Evolutionary conservation across 2,329 filamentous ascomycete species (phyloP).

Genomic region (Penicillium palitans): DNA sequence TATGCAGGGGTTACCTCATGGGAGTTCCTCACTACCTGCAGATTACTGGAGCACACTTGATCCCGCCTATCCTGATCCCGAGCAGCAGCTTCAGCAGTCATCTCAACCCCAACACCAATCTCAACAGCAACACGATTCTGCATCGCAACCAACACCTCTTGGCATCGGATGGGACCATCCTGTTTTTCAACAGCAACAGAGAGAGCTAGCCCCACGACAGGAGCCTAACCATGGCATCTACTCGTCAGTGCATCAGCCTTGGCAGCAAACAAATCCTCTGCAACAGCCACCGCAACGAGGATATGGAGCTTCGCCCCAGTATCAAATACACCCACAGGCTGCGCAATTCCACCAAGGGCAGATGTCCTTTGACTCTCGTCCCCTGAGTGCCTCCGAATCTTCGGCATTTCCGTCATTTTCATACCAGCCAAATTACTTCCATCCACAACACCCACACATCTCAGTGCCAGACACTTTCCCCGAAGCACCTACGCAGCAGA

Average conservation of each 20-base stretch:
- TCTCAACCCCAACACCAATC: slow-evolving; percentile 23
- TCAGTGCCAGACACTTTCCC: slow-evolving; percentile 32
- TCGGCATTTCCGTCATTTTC: slow-evolving; percentile 37
- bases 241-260: slow-evolving; percentile 34
- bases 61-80: slow-evolving; percentile 32
- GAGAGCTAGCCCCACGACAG: slow-evolving; percentile 25
- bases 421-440: slow-evolving; percentile 35
- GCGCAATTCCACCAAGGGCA: slow-evolving; percentile 35
- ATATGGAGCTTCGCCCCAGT: slow-evolving; percentile 32
- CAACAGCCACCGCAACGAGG: slow-evolving; percentile 32
- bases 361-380: slow-evolving; percentile 32
- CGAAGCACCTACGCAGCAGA: slow-evolving; percentile 23
- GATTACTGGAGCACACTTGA: slow-evolving; percentile 44
- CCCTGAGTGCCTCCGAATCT: slow-evolving; percentile 31
- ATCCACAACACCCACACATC: slow-evolving; percentile 26
- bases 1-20: slow-evolving; percentile 32
- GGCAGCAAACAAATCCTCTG: slow-evolving; percentile 34
- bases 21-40: slow-evolving; percentile 28
- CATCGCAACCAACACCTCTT: slow-evolving; percentile 29
- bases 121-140: slow-evolving; percentile 26
- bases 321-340: slow-evolving; percentile 28
- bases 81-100: slow-evolving; percentile 30
- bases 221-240: slow-evolving; percentile 37
- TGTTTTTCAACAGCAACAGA: slow-evolving; percentile 35
- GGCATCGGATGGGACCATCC: slow-evolving; percentile 42